Conservation (phyloP, 441 rosid genomes). For the Eutrema salsugineum region DNA sequence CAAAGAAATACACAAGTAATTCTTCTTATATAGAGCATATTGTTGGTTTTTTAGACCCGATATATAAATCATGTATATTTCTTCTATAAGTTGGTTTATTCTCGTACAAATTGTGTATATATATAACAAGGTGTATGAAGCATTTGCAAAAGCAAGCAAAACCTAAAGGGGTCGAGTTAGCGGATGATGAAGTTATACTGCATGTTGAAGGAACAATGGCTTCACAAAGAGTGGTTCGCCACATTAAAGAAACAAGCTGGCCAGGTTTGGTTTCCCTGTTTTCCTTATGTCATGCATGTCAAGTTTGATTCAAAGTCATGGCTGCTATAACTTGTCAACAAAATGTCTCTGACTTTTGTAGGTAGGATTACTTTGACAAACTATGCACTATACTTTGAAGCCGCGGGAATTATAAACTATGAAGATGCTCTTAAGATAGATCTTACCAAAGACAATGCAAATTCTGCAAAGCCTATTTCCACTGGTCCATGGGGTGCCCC, state of each 20-base stretch:
- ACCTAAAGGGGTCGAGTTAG: constrained; percentile 72
- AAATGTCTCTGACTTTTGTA: constrained; percentile 30
- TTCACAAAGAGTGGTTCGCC: constrained; percentile 82
- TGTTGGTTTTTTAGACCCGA: background rate
- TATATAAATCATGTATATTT: background rate
- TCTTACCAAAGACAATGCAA: constrained; percentile 53
- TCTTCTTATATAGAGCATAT: background rate
- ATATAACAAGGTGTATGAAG: constrained; percentile 53
- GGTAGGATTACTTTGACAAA: constrained; percentile 93
- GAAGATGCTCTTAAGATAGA: constrained; percentile 86
- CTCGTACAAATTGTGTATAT: background rate
- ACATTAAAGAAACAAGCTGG: constrained; percentile 88
- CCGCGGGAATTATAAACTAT: constrained; percentile 62
- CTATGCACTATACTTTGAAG: constrained; percentile 92
- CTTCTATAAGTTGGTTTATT: background rate
- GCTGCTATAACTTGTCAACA: background rate
- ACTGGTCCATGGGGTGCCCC: constrained; percentile 99
- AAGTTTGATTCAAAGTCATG: background rate
- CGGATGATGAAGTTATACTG: constrained; percentile 79
- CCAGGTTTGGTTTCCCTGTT: constrained; percentile 53
- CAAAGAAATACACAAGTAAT: constrained; percentile 72
- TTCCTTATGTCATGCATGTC: background rate
- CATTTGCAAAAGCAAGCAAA: constrained; percentile 69
- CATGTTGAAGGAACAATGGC: constrained; percentile 95
- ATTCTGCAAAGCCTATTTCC: constrained; percentile 58